phyloP scores from a whole-genome alignment of 441 rosid genomes.

The Dalechampia spathulata region DNA sequence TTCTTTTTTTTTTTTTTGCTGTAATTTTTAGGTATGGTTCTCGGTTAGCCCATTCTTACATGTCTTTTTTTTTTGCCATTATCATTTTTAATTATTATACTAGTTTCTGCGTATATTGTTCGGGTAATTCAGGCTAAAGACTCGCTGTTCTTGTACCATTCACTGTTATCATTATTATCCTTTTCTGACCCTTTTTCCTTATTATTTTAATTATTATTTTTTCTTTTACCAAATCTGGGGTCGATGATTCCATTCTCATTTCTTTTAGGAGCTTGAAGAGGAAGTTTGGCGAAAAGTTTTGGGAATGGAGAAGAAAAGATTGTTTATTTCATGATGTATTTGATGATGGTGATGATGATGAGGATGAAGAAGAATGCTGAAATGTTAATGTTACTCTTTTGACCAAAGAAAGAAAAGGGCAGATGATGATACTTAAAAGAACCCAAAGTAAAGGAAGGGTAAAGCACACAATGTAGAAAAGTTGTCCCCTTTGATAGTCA shows the following conservation, averaged over 20 bases:
- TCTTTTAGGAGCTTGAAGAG: conserved; percentile 27
- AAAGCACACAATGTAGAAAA: conserved; percentile 34
- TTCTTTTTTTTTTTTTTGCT: too few species aligned
- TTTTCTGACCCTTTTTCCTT: neutral
- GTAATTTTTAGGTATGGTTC: neutral
- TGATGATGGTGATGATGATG: conserved; percentile 23
- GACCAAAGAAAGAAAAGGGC: conserved; percentile 30
- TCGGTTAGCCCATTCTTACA: neutral
- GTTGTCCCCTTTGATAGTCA: conserved; percentile 37
- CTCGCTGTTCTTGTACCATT: neutral
- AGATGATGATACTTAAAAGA: conserved; percentile 21
- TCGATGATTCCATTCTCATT: conserved; percentile 22
- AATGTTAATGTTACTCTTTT: conserved; percentile 26
- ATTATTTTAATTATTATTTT: too few species aligned
- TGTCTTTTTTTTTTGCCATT: neutral
- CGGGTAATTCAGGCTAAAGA: conserved; percentile 1
- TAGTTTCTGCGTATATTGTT: neutral
- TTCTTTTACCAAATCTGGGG: conserved; percentile 9
- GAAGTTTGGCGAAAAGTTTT: conserved; percentile 13
- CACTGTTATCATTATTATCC: neutral
- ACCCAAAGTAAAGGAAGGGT: conserved; percentile 15
- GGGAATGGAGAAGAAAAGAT: conserved; percentile 33
- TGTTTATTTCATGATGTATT: conserved; percentile 18
- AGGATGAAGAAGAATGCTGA: too few species aligned
- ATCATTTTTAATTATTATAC: neutral